A percentile compares a stretch with the other conserved stretches of the same genome.
phyloP scores from a whole-genome alignment of 1,139 yeast species.

The Candida dubliniensis region DNA sequence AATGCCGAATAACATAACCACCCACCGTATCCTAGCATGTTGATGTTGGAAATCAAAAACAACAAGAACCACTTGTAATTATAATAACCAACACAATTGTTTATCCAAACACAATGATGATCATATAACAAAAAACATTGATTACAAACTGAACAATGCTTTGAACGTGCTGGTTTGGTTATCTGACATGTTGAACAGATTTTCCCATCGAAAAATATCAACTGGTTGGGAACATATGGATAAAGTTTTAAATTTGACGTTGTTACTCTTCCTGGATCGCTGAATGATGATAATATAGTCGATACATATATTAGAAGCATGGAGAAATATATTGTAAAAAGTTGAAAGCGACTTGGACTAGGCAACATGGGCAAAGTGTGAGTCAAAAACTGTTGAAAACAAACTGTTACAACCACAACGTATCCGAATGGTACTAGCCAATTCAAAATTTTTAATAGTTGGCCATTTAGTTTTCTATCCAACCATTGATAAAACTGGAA shows the following conservation, averaged over 20 bases:
- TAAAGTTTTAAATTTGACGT: constrained; percentile 17
- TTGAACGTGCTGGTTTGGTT: constrained; percentile 83
- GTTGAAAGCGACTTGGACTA: constrained; percentile 11
- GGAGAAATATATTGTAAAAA: constrained; percentile 22
- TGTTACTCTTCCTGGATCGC: constrained; percentile 55
- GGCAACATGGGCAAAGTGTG: constrained; percentile 36
- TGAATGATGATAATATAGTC: constrained; percentile 43
- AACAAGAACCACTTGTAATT: constrained; percentile 72
- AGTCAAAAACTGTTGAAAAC: constrained; percentile 47
- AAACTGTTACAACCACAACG: constrained; percentile 39
- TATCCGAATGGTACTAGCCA: constrained; percentile 56
- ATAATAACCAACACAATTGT: constrained; percentile 79
- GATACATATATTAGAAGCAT: constrained; percentile 37
- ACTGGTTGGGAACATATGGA: constrained; percentile 37
- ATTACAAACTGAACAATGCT: constrained; percentile 79
- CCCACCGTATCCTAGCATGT: constrained; percentile 64
- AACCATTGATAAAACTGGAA: constrained; percentile 9
- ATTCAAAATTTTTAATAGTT: constrained; percentile 21
- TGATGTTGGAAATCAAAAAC: constrained; percentile 57
- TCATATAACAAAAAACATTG: constrained; percentile 70
- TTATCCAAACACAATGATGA: constrained; percentile 95
- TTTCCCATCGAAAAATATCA: constrained; percentile 54
- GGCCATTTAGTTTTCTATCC: constrained; percentile 16
- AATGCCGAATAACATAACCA: constrained; percentile 37
- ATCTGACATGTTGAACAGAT: constrained; percentile 58